These are phyloP conservation scores for Populus hybrid DNA, from an alignment of 441 rosid genomes.

Conservation along the genomic window DNA sequence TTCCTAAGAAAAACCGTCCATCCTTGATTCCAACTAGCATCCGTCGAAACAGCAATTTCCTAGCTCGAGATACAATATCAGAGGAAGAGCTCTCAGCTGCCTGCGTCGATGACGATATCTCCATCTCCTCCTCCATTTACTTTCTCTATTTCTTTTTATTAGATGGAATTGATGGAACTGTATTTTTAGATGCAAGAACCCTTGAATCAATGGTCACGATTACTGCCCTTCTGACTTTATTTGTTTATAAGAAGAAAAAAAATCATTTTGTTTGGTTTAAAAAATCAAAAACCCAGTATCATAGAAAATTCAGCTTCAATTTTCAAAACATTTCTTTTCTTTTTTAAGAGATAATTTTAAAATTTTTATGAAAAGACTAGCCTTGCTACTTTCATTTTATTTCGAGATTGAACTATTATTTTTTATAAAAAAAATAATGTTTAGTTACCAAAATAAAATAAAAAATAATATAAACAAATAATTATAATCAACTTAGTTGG, in stretches of 20 bases:
- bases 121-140: constrained; percentile 40
- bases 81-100: constrained; percentile 32
- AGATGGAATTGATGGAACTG: background rate
- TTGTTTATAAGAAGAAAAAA: no score
- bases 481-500: no score
- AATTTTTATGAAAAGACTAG: no score
- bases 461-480: no score
- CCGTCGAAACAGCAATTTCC: constrained; percentile 60
- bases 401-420: no score
- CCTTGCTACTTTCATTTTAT: no score
- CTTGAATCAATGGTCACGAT: background rate
- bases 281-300: no score
- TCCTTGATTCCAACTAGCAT: constrained; percentile 86
- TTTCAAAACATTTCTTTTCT: no score
- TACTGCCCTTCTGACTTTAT: background rate
- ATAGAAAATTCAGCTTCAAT: no score
- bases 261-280: no score
- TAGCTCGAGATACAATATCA: constrained; percentile 40
- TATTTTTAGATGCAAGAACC: background rate
- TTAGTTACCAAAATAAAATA: rapidly evolving
- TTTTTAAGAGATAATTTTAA: no score
- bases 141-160: background rate
- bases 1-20: constrained; percentile 82
- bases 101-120: constrained; percentile 13
- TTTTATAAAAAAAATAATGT: no score